phyloP scores from a whole-genome alignment of 108 stramenopile genomes.

The Cyclostephanos tholiformis region DNA sequence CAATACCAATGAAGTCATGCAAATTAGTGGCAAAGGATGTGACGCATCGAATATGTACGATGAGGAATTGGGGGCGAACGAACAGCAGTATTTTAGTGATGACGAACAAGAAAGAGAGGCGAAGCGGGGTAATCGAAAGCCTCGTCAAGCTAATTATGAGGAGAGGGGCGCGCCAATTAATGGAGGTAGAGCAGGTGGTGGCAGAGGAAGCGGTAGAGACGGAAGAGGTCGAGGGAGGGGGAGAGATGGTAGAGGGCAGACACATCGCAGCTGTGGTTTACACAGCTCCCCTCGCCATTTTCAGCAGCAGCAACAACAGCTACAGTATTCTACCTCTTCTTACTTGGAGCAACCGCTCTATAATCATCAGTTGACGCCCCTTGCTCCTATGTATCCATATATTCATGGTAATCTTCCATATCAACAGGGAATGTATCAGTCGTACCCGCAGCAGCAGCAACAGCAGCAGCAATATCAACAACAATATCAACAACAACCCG shows the following conservation, averaged over 20 bases:
- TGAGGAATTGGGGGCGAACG: slow-evolving; percentile 73
- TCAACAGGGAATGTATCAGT: slow-evolving; percentile 12
- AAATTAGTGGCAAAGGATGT: slow-evolving; percentile 76
- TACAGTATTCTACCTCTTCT: neutral
- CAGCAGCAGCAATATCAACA: slow-evolving; percentile 10
- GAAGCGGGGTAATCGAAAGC: slow-evolving; percentile 51
- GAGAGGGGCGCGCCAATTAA: slow-evolving; percentile 15
- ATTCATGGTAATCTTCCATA: slow-evolving; percentile 10
- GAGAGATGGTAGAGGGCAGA: slow-evolving; percentile 13
- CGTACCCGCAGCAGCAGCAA: slow-evolving; percentile 6
- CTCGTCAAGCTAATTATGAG: neutral
- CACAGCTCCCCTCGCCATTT: neutral
- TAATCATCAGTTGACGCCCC: too few relatives aligned
- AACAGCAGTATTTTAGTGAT: slow-evolving; percentile 75
- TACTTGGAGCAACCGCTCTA: slow-evolving; percentile 15
- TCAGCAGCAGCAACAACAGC: slow-evolving; percentile 18
- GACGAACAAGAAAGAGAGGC: slow-evolving; percentile 81
- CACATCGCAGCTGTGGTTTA: slow-evolving; percentile 5
- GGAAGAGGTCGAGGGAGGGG: slow-evolving; percentile 21
- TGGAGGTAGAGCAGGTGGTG: slow-evolving; percentile 9
- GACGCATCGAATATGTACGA: slow-evolving; percentile 88
- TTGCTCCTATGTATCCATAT: slow-evolving; percentile 1
- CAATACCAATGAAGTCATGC: slow-evolving; percentile 62
- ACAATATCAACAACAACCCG: slow-evolving; percentile 6
- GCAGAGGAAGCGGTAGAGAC: slow-evolving; percentile 18